Conservation (phyloP, 2,329 filamentous ascomycete species). For the Capronia epimyces region DNA sequence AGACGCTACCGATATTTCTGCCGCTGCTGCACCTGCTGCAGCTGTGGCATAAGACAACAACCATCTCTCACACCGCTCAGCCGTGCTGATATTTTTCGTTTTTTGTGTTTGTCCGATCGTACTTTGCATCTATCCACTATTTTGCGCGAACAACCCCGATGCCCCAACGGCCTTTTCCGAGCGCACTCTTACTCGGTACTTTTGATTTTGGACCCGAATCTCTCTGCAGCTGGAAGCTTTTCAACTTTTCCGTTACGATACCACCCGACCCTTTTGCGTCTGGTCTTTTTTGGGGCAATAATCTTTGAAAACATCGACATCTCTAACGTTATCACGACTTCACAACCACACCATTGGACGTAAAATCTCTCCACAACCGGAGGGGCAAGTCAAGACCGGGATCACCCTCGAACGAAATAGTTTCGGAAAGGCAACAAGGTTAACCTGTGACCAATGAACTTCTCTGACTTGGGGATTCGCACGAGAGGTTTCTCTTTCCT, state of each 20-base stretch:
- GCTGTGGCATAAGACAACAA: constrained; percentile 21
- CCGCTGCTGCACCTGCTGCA: constrained; percentile 18
- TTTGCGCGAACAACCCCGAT: constrained; percentile 1
- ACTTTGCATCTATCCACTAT: constrained; percentile 2
- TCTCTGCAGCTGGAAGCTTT: constrained; percentile 5
- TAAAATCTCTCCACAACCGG: constrained; percentile 15
- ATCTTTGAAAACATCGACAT: constrained; percentile 11
- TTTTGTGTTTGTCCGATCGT: constrained; percentile 5
- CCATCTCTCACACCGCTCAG: neutral
- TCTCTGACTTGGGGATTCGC: constrained; percentile 5
- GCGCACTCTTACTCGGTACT: neutral
- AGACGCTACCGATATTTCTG: constrained; percentile 19
- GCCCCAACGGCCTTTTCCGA: constrained; percentile 15
- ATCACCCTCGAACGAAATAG: constrained; percentile 4
- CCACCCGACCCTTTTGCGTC: constrained; percentile 8
- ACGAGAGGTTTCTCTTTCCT: constrained; percentile 6
- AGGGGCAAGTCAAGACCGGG: constrained; percentile 10
- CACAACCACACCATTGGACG: constrained; percentile 4
- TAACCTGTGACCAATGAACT: constrained; percentile 9
- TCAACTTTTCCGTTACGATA: constrained; percentile 10
- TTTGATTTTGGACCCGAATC: constrained; percentile 2
- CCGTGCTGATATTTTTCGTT: constrained; percentile 3
- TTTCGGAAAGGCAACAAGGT: constrained; percentile 9
- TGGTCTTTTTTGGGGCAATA: constrained; percentile 9
- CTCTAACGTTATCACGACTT: constrained; percentile 15